Base-by-base conservation (phyloP, 805 yeast species). In the Yarrowia yakushimensis region DNA sequence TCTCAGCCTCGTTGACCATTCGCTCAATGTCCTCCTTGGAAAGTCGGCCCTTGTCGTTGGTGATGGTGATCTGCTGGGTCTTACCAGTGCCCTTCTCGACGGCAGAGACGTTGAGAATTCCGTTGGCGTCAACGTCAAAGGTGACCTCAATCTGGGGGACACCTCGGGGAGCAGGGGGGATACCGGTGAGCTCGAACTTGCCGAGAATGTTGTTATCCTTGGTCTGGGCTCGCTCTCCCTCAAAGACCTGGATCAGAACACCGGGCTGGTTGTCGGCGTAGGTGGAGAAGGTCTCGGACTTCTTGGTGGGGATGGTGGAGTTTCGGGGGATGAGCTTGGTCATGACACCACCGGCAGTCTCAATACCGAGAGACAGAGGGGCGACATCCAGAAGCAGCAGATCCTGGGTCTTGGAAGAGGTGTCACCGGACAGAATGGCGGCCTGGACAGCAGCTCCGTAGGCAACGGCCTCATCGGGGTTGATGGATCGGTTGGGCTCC, bases 381-480 rank as follows among this genome's bases (percentile, higher is more conserved):
- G 97, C 96, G 77, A 92, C 97, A 84, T 92, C 98, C 76, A 93
- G 85, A 74, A 92, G 83, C 76, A 93, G 82, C 77, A 91, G 82
- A 78, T 91, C 97, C 82, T 91, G 97, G 66, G 97, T 92, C 87
- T 90, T 90, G 66, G 96, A 86, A 42, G 97, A 91, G 70, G 93
- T 86, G 79, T 91, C 97, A 81, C 97, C 97, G 66, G 97, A 85
- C 76, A 91, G 84, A 75, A 91, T 91, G 70, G 97, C 97, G 69
- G 97, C 97, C 82, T 91, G 97, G 70, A 91, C 97, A 67, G 97
- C 97, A 70, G 97, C 97, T 87, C 97, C 97, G 81, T 91, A 91
- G 74, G 97, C 97, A 78, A 91, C 97, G 73, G 97, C 97, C 82
- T 91, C 97, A 83, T 91, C 97, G 71, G 97, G 97, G 85, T 91